A percentile compares a stretch with the other conserved stretches of the same genome.
Evolutionary conservation across 2,329 filamentous ascomycete species (phyloP).

Genomic region (Ceratocystis ficicola): DNA sequence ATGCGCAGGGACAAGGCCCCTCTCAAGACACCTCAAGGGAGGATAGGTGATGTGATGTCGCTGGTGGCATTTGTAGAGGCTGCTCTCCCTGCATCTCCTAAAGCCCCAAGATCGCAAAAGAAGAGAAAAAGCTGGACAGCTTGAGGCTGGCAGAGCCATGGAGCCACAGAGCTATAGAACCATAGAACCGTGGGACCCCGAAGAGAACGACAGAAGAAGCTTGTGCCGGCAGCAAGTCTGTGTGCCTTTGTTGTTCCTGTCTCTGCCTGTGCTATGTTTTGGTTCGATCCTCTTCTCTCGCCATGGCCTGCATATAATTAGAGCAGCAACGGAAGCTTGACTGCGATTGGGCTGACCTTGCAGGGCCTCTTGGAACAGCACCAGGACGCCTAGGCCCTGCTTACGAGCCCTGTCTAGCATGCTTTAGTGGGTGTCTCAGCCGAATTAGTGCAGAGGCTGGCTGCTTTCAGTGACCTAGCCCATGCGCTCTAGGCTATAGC

Average conservation of each 20-base stretch:
- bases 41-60: too few relatives aligned
- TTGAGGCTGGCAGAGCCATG: too few relatives aligned
- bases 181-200: too few relatives aligned
- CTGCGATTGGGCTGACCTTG: neutral
- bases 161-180: too few relatives aligned
- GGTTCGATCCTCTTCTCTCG: slow-evolving; percentile 5
- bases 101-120: too few relatives aligned
- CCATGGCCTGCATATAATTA: neutral
- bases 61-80: too few relatives aligned
- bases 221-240: neutral
- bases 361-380: neutral
- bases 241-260: neutral
- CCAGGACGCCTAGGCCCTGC: neutral
- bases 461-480: neutral
- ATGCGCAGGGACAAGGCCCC: too few relatives aligned
- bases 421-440: neutral
- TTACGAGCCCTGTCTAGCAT: neutral
- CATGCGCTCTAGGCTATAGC: neutral
- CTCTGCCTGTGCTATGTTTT: neutral
- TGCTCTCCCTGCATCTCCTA: too few relatives aligned
- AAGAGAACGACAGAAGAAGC: neutral
- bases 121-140: too few relatives aligned
- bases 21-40: too few relatives aligned
- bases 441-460: neutral
- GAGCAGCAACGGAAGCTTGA: neutral